A percentile compares a stretch with the other conserved stretches of the same genome.
Evolutionary conservation across 2,329 filamentous ascomycete species (phyloP).

Genomic region (Torrubiella hemipterigena): DNA sequence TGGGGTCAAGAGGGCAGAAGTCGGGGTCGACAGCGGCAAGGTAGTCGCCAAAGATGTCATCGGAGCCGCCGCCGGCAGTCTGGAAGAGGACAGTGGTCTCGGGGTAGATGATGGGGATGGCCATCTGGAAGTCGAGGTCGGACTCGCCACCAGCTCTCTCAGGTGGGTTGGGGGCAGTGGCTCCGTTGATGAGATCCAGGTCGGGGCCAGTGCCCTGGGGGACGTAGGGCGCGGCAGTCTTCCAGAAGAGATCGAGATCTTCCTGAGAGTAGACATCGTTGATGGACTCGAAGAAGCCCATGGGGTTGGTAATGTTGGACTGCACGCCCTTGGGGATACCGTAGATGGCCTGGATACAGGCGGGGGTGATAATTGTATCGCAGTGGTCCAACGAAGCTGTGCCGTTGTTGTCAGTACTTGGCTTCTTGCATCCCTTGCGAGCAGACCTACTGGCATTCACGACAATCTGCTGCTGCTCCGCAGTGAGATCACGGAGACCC

Average conservation of each 20-base stretch:
- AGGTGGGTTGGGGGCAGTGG: conserved; percentile 24
- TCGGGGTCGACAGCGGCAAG: conserved; percentile 32
- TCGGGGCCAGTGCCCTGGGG: conserved; percentile 29
- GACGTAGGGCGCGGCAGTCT: conserved; percentile 27
- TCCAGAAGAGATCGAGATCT: conserved; percentile 36
- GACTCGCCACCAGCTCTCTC: conserved; percentile 29
- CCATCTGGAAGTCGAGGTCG: conserved; percentile 37
- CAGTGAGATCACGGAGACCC: too few relatives aligned
- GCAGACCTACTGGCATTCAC: background rate
- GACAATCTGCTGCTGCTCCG: too few relatives aligned
- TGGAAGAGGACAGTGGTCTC: conserved; percentile 38
- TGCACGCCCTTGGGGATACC: conserved; percentile 25
- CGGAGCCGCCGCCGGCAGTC: conserved; percentile 20
- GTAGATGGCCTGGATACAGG: conserved; percentile 40
- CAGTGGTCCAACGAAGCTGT: conserved; percentile 20
- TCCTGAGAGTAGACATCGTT: conserved; percentile 37
- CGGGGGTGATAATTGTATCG: conserved; percentile 42
- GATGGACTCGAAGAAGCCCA: conserved; percentile 40
- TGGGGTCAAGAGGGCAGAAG: conserved; percentile 20
- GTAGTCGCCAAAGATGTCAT: conserved; percentile 29
- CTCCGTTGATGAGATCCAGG: conserved; percentile 33
- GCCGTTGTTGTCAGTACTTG: background rate
- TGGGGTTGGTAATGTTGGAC: conserved; percentile 27
- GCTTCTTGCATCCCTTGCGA: too few relatives aligned
- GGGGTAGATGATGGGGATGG: conserved; percentile 39